phyloP scores from a whole-genome alignment of 1,284 basidiomycete species.

The Ceratobasidium sp. region DNA sequence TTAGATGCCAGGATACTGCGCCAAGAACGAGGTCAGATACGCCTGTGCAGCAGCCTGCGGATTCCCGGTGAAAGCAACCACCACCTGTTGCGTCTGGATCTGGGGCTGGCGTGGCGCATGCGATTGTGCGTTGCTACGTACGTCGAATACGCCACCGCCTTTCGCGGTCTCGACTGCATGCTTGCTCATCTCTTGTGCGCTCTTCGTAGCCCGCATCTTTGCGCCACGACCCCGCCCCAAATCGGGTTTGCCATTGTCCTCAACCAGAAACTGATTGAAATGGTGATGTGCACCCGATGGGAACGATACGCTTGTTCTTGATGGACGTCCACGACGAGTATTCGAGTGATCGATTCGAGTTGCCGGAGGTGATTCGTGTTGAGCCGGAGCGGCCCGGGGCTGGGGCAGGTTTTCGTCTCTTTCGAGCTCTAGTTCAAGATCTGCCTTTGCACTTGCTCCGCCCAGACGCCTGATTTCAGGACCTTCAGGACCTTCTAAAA shows the following conservation, averaged over 20 bases:
- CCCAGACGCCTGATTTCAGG: neutral
- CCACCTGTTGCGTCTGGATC: constrained; percentile 13
- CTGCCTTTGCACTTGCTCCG: neutral
- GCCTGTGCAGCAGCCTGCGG: constrained; percentile 38
- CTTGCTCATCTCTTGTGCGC: neutral
- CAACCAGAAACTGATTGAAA: constrained; percentile 30
- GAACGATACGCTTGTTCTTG: constrained; percentile 30
- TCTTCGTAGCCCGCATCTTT: constrained; percentile 11
- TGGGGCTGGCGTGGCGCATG: neutral
- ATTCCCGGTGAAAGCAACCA: constrained; percentile 32
- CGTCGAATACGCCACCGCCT: neutral
- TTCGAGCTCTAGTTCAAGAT: neutral
- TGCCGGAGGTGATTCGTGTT: neutral
- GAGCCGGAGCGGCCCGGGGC: neutral
- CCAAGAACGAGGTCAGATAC: constrained; percentile 36
- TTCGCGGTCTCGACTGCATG: neutral
- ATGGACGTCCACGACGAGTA: constrained; percentile 27
- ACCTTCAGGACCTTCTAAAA: constrained; percentile 20
- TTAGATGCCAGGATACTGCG: constrained; percentile 36
- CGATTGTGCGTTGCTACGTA: neutral
- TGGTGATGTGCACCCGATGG: constrained; percentile 24
- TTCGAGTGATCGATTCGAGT: constrained; percentile 2
- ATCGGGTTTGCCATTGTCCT: constrained; percentile 1
- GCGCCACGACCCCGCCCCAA: neutral
- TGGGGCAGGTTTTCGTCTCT: neutral